Evolutionary conservation across 352 stramenopile genomes (phyloP), one percentile per base, ranked within the genome.

Genomic region (Phytophthora colocasiae): DNA sequence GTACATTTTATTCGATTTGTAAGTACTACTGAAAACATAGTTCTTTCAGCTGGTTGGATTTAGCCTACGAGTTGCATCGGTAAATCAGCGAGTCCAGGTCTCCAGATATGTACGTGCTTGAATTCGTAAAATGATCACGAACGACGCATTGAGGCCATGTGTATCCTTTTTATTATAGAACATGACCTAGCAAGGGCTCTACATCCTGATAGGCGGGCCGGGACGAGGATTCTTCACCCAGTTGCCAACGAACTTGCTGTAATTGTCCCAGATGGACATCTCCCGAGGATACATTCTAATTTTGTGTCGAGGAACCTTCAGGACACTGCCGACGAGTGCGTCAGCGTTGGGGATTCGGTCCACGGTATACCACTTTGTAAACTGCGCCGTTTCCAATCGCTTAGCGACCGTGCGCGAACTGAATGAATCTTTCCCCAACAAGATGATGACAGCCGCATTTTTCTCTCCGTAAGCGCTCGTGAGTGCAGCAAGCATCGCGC

Each of bases 381-480:
- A 53, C 15, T 27, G 15, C 27, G 15, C 46, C 1, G 27, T 53
- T 26, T 53, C 27, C 46, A 53, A 38, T 11, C 27, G 22, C 29
- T 53, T 41, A 31, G 29, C 27, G 27, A 14, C 27, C 7, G 27
- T 15, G 5, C 8, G 9, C 4, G 44, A 50, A 14, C 27, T 39
- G 27, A 29, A 17, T 10, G 6, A 6, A 53, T 40, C 8, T 15
- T 53, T 41, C 6, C 27, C 46, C 27, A 53, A 40, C 24, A 53
- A 6, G 8, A 53, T 41, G 27, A 53, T 17, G 7, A 7, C 26
- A n/a, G 46, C 46, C 3, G 38, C 26, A 6, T 39, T 40, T 39
- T 40, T 53, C 26, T 53, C 46, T 15, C 19, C 46, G 3, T n/a
- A 53, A 15, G 38, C 14, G 12, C n/a, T 53, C 9, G 46, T 53